phyloP scores from a whole-genome alignment of 2,329 filamentous ascomycete species.

The Penicillium sp. region DNA sequence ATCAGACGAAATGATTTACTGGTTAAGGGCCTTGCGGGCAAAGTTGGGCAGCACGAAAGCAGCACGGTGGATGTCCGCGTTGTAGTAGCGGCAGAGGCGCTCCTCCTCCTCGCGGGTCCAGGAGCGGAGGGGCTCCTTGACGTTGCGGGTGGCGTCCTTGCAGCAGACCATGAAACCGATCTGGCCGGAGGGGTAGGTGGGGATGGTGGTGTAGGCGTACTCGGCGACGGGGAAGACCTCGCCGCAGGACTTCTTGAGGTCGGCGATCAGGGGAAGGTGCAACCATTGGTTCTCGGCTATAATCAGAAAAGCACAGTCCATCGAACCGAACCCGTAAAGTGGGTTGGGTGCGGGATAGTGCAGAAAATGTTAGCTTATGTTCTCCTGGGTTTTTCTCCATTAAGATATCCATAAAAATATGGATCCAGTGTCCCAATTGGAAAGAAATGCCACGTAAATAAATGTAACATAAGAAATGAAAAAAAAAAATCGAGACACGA shows the following conservation, averaged over 20 bases:
- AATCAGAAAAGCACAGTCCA: slow-evolving; percentile 22
- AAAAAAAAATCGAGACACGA: slow-evolving; percentile 8
- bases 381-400: slow-evolving; percentile 2
- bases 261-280: slow-evolving; percentile 86
- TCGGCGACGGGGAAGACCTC: slow-evolving; percentile 97
- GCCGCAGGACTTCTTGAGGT: slow-evolving; percentile 95
- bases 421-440: slow-evolving; percentile 12
- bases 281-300: slow-evolving; percentile 99
- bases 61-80: slow-evolving; percentile 92
- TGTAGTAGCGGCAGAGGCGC: slow-evolving; percentile 95
- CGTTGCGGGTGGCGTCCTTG: slow-evolving; percentile 84
- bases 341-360: slow-evolving; percentile 33
- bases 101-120: slow-evolving; percentile 89
- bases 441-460: slow-evolving; percentile 2
- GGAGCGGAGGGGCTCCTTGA: slow-evolving; percentile 78
- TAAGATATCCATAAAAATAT: slow-evolving; percentile 1
- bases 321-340: slow-evolving; percentile 30
- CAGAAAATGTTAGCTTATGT: slow-evolving; percentile 24
- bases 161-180: slow-evolving; percentile 99
- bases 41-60: slow-evolving; percentile 93
- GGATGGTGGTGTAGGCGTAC: slow-evolving; percentile 98
- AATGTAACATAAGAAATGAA: background rate
- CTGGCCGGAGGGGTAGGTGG: slow-evolving; percentile 97
- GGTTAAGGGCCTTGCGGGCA: slow-evolving; percentile 70
- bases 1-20: background rate